Evolutionary conservation across 139 green algal species (phyloP).

Genomic region (Chlamydomonas sp.): DNA sequence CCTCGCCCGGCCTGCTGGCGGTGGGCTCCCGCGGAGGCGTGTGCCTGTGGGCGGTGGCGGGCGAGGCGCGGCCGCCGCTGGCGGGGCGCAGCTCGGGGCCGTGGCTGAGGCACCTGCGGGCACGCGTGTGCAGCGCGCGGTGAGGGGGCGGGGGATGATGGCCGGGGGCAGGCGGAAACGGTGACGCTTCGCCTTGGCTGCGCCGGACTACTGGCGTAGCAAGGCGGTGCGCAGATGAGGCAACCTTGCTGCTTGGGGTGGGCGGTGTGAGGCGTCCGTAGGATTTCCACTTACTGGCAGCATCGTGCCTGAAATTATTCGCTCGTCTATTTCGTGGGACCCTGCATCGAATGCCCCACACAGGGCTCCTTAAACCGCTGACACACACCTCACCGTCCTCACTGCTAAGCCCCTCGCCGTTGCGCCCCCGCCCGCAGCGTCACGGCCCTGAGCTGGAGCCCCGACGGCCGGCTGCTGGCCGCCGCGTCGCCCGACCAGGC

Average conservation of each 20-base stretch:
- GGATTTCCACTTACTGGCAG: too few relatives aligned
- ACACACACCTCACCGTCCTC: background rate
- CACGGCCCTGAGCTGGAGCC: slow-evolving; percentile 52
- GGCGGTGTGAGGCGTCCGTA: too few relatives aligned
- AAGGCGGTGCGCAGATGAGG: too few relatives aligned
- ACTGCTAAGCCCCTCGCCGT: background rate
- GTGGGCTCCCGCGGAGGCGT: slow-evolving; percentile 44
- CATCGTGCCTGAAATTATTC: too few relatives aligned
- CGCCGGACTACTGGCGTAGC: too few relatives aligned
- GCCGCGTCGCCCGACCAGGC: slow-evolving; percentile 45
- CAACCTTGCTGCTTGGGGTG: too few relatives aligned
- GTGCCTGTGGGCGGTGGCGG: slow-evolving; percentile 52
- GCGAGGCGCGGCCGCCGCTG: slow-evolving; percentile 33
- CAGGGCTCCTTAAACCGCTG: too few relatives aligned
- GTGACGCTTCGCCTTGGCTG: too few relatives aligned
- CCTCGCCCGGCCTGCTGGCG: slow-evolving; percentile 48
- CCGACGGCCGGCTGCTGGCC: slow-evolving; percentile 60
- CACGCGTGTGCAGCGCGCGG: slow-evolving; percentile 16
- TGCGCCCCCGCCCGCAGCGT: slow-evolving; percentile 35
- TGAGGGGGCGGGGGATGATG: background rate
- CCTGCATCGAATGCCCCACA: too few relatives aligned
- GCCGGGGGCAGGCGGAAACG: too few relatives aligned
- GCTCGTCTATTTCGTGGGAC: too few relatives aligned
- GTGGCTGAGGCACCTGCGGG: slow-evolving; percentile 44
- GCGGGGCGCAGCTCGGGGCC: background rate